Evolutionary conservation across 352 stramenopile genomes (phyloP).

Genomic region (Phytopythium boreale): DNA sequence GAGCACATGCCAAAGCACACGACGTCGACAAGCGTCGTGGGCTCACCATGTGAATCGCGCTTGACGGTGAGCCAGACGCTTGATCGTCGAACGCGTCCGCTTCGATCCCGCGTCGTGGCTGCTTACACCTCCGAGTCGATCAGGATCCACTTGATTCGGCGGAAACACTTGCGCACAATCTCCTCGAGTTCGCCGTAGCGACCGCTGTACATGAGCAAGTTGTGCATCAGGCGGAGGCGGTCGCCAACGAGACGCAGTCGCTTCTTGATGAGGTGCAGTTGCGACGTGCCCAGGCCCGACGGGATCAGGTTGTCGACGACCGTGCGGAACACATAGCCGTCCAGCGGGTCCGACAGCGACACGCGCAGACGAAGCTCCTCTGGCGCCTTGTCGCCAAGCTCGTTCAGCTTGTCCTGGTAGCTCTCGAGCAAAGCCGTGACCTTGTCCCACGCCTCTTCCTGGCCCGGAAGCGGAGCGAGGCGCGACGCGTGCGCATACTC

Average conservation of each 20-base stretch:
- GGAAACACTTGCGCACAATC: constrained; percentile 90
- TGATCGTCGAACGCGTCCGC: background rate
- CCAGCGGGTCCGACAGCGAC: constrained; percentile 64
- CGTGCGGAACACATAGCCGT: constrained; percentile 86
- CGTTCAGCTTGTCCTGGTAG: constrained; percentile 76
- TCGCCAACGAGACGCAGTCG: constrained; percentile 83
- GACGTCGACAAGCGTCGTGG: background rate
- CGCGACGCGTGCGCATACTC: constrained; percentile 65
- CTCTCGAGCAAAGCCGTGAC: constrained; percentile 54
- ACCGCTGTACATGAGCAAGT: constrained; percentile 87
- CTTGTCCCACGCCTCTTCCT: constrained; percentile 76
- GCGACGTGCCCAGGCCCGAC: constrained; percentile 67
- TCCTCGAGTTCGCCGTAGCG: constrained; percentile 82
- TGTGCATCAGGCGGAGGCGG: constrained; percentile 85
- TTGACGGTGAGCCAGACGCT: background rate
- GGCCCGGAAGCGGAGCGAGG: constrained; percentile 58
- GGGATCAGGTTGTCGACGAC: constrained; percentile 88
- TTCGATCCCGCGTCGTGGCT: background rate
- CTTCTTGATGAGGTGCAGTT: constrained; percentile 89
- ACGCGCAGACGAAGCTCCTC: constrained; percentile 70
- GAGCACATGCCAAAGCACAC: background rate
- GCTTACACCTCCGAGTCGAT: constrained; percentile 87
- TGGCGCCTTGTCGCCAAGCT: constrained; percentile 55
- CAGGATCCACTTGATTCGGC: constrained; percentile 91
- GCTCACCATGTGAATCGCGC: background rate